These are phyloP conservation scores for Rhizopus arrhizus DNA, from an alignment of 371 early-diverging fungal species.

Conservation along the genomic window DNA sequence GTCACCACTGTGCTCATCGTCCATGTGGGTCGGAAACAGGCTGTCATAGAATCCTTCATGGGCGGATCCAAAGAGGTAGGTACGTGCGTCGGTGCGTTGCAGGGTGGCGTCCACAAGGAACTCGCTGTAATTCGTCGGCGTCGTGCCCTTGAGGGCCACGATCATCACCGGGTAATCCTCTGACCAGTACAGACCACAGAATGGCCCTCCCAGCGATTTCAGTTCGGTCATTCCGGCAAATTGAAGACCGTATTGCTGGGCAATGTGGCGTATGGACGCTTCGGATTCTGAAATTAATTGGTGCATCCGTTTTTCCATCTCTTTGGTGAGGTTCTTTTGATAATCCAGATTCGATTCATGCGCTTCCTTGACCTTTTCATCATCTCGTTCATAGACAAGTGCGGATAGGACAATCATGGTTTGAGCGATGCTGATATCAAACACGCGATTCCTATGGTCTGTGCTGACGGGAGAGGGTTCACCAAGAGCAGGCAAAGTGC, in stretches of 20 bases:
- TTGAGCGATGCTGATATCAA: conserved; percentile 41
- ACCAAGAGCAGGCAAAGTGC: conserved; percentile 30
- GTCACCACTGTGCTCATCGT: conserved; percentile 34
- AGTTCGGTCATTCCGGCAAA: conserved; percentile 55
- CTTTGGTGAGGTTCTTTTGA: neutral
- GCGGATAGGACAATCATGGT: conserved; percentile 29
- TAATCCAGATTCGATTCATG: neutral
- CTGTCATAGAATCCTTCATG: conserved; percentile 49
- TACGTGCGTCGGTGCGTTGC: conserved; percentile 42
- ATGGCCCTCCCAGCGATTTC: conserved; percentile 53
- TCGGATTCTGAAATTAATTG: conserved; percentile 35
- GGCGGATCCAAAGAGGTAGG: conserved; percentile 41
- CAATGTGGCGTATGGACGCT: conserved; percentile 24
- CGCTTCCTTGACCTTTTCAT: conserved; percentile 41
- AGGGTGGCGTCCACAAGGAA: conserved; percentile 45
- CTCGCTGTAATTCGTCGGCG: conserved; percentile 44
- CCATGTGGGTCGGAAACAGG: conserved; percentile 29
- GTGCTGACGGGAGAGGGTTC: neutral
- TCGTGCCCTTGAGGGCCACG: conserved; percentile 54
- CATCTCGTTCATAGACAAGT: conserved; percentile 53
- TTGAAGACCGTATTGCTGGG: conserved; percentile 40
- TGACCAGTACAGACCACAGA: conserved; percentile 41
- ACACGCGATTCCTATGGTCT: conserved; percentile 26
- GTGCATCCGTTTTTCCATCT: conserved; percentile 17
- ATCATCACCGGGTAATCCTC: conserved; percentile 43